Evolutionary conservation across 1,284 basidiomycete species (phyloP).

Genomic region (Heterobasidion irregulare): DNA sequence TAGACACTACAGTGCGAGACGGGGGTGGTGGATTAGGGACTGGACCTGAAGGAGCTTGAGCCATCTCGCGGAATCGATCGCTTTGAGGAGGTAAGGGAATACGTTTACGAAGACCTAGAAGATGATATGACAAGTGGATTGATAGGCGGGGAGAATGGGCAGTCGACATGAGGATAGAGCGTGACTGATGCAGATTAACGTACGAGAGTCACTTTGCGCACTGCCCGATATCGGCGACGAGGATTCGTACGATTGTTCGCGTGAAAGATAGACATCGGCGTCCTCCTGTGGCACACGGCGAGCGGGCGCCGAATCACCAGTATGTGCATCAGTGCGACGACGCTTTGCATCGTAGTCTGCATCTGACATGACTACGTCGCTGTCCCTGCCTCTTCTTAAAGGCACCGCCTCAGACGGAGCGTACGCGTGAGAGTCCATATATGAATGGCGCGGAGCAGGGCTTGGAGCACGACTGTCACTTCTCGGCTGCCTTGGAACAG

Average conservation of each 20-base stretch:
- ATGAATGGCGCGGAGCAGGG: slow-evolving; percentile 7
- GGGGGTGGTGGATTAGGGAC: neutral
- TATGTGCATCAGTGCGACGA: slow-evolving; percentile 21
- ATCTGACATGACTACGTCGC: slow-evolving; percentile 11
- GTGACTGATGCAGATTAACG: slow-evolving; percentile 22
- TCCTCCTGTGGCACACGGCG: slow-evolving; percentile 11
- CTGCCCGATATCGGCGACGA: slow-evolving; percentile 12
- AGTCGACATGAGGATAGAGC: slow-evolving; percentile 5
- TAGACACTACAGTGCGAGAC: neutral
- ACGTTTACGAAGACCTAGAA: slow-evolving; percentile 20
- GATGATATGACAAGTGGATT: neutral
- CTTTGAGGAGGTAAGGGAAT: slow-evolving; percentile 28
- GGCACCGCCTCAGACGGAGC: slow-evolving; percentile 16
- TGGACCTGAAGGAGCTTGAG: slow-evolving; percentile 5
- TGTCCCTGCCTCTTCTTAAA: slow-evolving; percentile 20
- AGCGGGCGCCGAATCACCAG: slow-evolving; percentile 10
- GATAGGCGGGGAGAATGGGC: neutral
- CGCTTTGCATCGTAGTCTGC: slow-evolving; percentile 22
- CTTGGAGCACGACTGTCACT: slow-evolving; percentile 9
- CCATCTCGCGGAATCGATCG: slow-evolving; percentile 21
- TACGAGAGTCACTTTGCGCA: slow-evolving; percentile 29
- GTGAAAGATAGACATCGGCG: slow-evolving; percentile 8
- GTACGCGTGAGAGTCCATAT: slow-evolving; percentile 7
- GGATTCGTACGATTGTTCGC: slow-evolving; percentile 10
- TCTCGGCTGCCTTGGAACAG: slow-evolving; percentile 8